phyloP scores from a whole-genome alignment of 2,329 filamentous ascomycete species.

The Clonostachys solani region DNA sequence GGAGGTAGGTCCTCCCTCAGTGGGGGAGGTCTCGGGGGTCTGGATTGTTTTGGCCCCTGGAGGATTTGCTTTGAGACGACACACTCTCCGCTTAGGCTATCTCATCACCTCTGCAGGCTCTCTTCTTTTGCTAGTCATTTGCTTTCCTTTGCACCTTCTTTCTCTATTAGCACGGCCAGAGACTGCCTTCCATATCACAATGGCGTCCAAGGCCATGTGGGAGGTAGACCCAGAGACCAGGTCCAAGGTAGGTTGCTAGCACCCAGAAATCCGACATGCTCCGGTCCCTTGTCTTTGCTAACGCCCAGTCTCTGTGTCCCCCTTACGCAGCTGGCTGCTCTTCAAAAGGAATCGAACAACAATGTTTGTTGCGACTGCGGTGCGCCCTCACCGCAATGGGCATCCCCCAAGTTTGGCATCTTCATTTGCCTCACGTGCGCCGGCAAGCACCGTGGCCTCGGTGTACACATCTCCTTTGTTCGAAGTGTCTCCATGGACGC shows the following conservation, averaged over 20 bases:
- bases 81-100: too few relatives aligned
- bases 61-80: too few relatives aligned
- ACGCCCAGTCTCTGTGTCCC: slow-evolving; percentile 1
- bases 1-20: too few relatives aligned
- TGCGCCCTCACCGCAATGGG: slow-evolving; percentile 97
- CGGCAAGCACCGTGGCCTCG: slow-evolving; percentile 88
- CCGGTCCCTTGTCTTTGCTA: slow-evolving; percentile 1
- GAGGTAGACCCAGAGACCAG: slow-evolving; percentile 97
- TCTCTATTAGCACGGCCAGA: too few relatives aligned
- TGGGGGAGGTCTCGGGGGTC: too few relatives aligned
- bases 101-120: too few relatives aligned
- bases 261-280: background rate
- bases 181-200: slow-evolving; percentile 16
- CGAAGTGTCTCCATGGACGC: slow-evolving; percentile 98
- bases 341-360: slow-evolving; percentile 88
- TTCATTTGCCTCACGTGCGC: slow-evolving; percentile 98
- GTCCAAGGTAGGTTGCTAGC: slow-evolving; percentile 66
- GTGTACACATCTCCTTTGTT: slow-evolving; percentile 98
- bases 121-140: too few relatives aligned
- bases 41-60: too few relatives aligned
- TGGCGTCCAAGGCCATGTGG: slow-evolving; percentile 84
- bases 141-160: too few relatives aligned
- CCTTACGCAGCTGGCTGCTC: slow-evolving; percentile 67
- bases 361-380: slow-evolving; percentile 91
- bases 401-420: slow-evolving; percentile 92